Percentiles rank a stretch among this genome's conserved stretches.
phyloP scores from a whole-genome alignment of 306 rosid genomes.

The Delonix regia region DNA sequence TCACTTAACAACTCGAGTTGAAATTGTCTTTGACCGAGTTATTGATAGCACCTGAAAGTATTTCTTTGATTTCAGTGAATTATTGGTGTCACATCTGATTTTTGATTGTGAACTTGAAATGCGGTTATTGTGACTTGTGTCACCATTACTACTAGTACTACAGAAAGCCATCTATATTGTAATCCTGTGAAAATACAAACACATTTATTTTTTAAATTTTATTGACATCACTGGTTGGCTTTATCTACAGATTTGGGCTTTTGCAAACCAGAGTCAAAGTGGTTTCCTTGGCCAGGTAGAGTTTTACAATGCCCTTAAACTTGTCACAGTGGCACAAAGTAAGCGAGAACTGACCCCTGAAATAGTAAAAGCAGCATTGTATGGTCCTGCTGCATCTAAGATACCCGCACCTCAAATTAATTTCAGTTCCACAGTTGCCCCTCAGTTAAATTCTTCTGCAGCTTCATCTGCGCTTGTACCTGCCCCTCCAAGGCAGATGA shows the following conservation, averaged over 20 bases:
- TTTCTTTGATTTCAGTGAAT: not conserved
- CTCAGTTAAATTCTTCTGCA: constrained; percentile 52
- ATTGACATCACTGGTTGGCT: constrained; percentile 29
- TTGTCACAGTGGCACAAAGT: constrained; percentile 97
- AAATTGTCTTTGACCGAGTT: not conserved
- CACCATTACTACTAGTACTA: not conserved
- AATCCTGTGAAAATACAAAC: not conserved
- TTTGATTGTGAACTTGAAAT: not conserved
- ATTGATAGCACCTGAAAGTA: not conserved
- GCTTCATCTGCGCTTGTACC: too few species aligned
- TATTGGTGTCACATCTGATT: not conserved
- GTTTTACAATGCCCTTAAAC: constrained; percentile 97
- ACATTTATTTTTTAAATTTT: not conserved
- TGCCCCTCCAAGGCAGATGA: constrained; percentile 36
- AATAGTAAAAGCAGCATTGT: constrained; percentile 89
- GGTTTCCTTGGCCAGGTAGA: constrained; percentile 83
- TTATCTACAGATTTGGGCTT: constrained; percentile 80
- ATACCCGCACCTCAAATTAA: constrained; percentile 94
- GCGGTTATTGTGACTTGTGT: not conserved
- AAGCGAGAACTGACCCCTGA: constrained; percentile 88
- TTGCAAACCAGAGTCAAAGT: constrained; percentile 76
- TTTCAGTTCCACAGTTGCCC: constrained; percentile 51
- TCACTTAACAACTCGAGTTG: not conserved
- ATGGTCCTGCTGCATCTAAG: constrained; percentile 88
- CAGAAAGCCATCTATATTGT: constrained; percentile 5